Conservation (phyloP, 257 asterid species). For the Salvia splendens region DNA sequence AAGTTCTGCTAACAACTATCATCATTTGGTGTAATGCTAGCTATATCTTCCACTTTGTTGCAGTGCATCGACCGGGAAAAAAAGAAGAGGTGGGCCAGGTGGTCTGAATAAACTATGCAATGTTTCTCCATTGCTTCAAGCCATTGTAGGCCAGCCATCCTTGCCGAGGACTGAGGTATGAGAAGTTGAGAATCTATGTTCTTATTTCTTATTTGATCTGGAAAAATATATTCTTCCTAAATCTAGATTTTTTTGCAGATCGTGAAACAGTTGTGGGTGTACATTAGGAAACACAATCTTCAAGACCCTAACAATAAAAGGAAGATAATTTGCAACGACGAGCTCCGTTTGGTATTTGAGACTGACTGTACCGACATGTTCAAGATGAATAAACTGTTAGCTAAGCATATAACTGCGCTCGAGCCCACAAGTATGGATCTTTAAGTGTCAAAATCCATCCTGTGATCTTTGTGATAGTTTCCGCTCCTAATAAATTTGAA, state of each 20-base stretch:
- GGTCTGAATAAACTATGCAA: too few relatives aligned
- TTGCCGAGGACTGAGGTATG: slow-evolving; percentile 89
- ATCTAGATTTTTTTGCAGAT: slow-evolving; percentile 45
- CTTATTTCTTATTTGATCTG: slow-evolving; percentile 13
- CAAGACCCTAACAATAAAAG: slow-evolving; percentile 72
- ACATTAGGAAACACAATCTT: slow-evolving; percentile 66
- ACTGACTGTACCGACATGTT: slow-evolving; percentile 62
- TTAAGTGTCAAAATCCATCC: not conserved
- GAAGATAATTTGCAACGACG: slow-evolving; percentile 63
- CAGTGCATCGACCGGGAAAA: slow-evolving; percentile 64
- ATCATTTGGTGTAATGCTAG: slow-evolving; percentile 8
- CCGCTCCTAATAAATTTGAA: slow-evolving; percentile 4
- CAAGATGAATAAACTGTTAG: slow-evolving; percentile 39
- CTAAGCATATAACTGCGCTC: slow-evolving; percentile 63
- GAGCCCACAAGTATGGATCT: slow-evolving; percentile 61
- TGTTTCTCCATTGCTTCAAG: slow-evolving; percentile 86
- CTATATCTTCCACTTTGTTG: slow-evolving; percentile 13
- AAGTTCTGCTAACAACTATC: not conserved
- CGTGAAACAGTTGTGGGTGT: slow-evolving; percentile 69
- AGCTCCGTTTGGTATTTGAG: slow-evolving; percentile 63
- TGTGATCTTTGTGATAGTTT: slow-evolving; percentile 18
- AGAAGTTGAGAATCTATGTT: not conserved
- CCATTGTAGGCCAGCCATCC: slow-evolving; percentile 82
- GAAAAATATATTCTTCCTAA: slow-evolving; percentile 19
- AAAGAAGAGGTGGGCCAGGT: slow-evolving; percentile 43